Evolutionary conservation across 305 asterid species (phyloP), one percentile per base, ranked within the genome.

Genomic region (Vinca major): DNA sequence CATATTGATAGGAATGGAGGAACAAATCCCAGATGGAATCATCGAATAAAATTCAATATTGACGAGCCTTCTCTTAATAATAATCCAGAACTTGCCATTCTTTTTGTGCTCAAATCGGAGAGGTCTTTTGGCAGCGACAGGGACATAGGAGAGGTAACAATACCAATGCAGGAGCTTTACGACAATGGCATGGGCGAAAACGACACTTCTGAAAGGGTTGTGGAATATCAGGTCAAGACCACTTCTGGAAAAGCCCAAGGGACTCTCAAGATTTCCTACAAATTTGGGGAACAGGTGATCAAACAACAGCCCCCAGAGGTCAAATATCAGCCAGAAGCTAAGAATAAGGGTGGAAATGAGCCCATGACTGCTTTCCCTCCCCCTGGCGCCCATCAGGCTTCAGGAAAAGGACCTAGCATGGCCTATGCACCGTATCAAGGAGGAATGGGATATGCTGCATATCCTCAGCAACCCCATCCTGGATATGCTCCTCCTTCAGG

Each of bases 21-120:
- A 9, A 71, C 87, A 60, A 50, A 12, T 12, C 96, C 98, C 40
- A 83, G 78, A 51, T 92, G 96, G 98, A 86, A 86, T 63, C 79
- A 79, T 68, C 76, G 68, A 45, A 75, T 89, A 83, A 88, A 82
- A n/a, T 81, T 91, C 73, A 62, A 78, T 55, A 76, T 91, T 55
- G 94, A 86, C 40, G 94, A 88, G 75, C 79, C 84, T 2, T 82
- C 89, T 43, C 83, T 91, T 60, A 81, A 86, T 17, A 81, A 86
- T 39, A 82, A 81, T 54, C 89, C 87, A 0, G 79, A 81, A 10
- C 76, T 82, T 17, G 74, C 83, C 56, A 81, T 89, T 63, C 76
- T 78, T 52, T 68, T 91, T 13, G 78, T 74, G 67, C 71, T 91
- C 80, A 77, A 73, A 54, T 78, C 88, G 11, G 82, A 85, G 26